Evolutionary conservation across 2,329 filamentous ascomycete genomes (phyloP).

Genomic region (Neopestalotiopsis sp.): DNA sequence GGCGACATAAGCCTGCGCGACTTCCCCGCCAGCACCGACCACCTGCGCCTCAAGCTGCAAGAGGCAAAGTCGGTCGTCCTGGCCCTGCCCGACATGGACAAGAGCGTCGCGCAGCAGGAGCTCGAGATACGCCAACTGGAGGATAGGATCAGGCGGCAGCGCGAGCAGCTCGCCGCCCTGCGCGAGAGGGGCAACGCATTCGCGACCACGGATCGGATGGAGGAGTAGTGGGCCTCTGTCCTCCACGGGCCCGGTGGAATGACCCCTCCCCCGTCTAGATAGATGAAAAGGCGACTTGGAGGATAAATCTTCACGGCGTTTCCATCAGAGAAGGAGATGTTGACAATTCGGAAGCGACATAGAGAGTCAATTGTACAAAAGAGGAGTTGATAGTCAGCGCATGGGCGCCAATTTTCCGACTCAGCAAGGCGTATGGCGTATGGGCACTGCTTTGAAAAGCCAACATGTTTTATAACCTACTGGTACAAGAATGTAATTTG

Average conservation of each 20-base stretch:
- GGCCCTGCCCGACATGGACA: conserved; percentile 72
- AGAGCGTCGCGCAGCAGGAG: conserved; percentile 71
- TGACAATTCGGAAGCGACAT: neutral
- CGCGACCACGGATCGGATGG: conserved; percentile 46
- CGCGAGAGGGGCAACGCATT: conserved; percentile 54
- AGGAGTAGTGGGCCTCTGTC: conserved; percentile 33
- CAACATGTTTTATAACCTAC: neutral
- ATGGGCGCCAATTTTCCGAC: neutral
- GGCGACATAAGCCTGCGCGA: conserved; percentile 66
- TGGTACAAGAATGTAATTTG: neutral
- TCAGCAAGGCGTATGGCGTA: neutral
- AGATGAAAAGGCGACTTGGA: neutral
- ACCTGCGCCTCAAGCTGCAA: conserved; percentile 83
- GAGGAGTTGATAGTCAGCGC: neutral
- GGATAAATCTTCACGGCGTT: neutral
- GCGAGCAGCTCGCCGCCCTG: conserved; percentile 60
- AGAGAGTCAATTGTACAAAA: neutral
- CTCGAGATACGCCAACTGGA: conserved; percentile 73
- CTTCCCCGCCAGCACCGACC: conserved; percentile 77
- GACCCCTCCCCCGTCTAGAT: neutral
- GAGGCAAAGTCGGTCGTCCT: conserved; percentile 73
- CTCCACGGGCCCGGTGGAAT: neutral
- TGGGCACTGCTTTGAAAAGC: neutral
- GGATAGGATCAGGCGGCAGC: conserved; percentile 66
- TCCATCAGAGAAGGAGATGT: neutral